Conservation (phyloP, 495 filamentous ascomycete species). For the Penicillium simplicissimum region DNA sequence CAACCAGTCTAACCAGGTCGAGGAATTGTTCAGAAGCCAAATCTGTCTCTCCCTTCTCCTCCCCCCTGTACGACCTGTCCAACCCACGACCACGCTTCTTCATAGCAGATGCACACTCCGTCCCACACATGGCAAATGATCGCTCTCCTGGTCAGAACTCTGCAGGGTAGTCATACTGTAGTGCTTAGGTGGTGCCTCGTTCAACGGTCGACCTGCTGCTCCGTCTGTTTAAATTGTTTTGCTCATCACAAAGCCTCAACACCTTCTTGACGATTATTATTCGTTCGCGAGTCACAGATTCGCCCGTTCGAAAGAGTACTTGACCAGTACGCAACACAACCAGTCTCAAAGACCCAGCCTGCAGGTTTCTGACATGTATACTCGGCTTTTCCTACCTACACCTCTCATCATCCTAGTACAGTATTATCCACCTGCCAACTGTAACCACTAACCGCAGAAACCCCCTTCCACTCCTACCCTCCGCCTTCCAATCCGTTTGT, state of each 20-base stretch:
- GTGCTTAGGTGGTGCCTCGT: not conserved
- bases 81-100: constrained; percentile 9
- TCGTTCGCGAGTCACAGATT: not conserved
- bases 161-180: not conserved
- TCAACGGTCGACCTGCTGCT: not conserved
- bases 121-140: constrained; percentile 10
- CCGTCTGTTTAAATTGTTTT: not conserved
- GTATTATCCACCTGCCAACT: not conserved
- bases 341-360: not conserved
- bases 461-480: not conserved
- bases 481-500: constrained; percentile 1
- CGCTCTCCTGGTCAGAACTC: not conserved
- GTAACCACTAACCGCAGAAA: not conserved
- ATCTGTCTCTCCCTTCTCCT: not conserved
- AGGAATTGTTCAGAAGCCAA: not conserved
- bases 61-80: constrained; percentile 1
- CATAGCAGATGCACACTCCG: constrained; percentile 2
- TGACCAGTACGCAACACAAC: not conserved
- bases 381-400: not conserved
- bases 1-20: not conserved
- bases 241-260: not conserved
- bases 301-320: not conserved
- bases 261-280: no score
- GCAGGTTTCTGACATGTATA: constrained; percentile 5
- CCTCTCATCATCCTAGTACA: not conserved